Percentiles rank a stretch among this genome's conserved stretches.
phyloP scores from a whole-genome alignment of 108 stramenopile species.

The Cafeteria roenbergensis region DNA sequence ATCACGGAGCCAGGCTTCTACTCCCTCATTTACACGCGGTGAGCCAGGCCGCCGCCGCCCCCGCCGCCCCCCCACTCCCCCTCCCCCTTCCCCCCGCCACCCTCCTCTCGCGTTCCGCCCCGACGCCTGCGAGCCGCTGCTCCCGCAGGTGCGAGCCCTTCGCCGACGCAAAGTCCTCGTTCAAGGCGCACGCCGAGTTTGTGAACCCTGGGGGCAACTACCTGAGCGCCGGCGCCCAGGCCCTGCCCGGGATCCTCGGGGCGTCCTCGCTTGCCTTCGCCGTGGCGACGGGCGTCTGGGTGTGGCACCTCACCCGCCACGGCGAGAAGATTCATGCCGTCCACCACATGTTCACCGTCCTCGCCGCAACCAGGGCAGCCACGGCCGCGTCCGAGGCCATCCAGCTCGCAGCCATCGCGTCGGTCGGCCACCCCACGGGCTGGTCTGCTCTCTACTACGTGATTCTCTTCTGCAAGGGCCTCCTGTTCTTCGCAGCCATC shows the following conservation, averaged over 20 bases:
- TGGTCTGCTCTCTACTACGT: slow-evolving; percentile 67
- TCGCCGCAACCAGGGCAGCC: slow-evolving; percentile 64
- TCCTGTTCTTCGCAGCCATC: slow-evolving; percentile 76
- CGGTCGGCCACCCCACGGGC: slow-evolving; percentile 69
- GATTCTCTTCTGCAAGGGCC: slow-evolving; percentile 62
- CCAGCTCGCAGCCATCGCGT: slow-evolving; percentile 71
- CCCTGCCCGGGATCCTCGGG: slow-evolving; percentile 64
- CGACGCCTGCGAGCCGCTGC: too few relatives aligned
- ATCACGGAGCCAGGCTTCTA: too few relatives aligned
- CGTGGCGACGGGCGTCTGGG: slow-evolving; percentile 54
- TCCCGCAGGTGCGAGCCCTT: too few relatives aligned
- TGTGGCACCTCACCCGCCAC: slow-evolving; percentile 46
- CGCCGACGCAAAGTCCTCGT: slow-evolving; percentile 50
- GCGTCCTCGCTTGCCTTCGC: slow-evolving; percentile 60
- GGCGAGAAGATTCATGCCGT: slow-evolving; percentile 61
- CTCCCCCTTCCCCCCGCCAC: too few relatives aligned
- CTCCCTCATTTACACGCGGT: too few relatives aligned
- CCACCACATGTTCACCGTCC: slow-evolving; percentile 75
- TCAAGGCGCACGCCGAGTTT: slow-evolving; percentile 67
- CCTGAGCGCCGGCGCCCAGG: slow-evolving; percentile 74
- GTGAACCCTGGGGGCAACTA: slow-evolving; percentile 72
- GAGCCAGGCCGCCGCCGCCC: too few relatives aligned
- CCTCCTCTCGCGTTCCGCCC: too few relatives aligned
- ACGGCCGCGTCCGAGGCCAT: slow-evolving; percentile 68
- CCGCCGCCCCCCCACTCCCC: too few relatives aligned